phyloP scores from a whole-genome alignment of 1,139 yeast genomes.

The Magnusiomyces ingens region DNA sequence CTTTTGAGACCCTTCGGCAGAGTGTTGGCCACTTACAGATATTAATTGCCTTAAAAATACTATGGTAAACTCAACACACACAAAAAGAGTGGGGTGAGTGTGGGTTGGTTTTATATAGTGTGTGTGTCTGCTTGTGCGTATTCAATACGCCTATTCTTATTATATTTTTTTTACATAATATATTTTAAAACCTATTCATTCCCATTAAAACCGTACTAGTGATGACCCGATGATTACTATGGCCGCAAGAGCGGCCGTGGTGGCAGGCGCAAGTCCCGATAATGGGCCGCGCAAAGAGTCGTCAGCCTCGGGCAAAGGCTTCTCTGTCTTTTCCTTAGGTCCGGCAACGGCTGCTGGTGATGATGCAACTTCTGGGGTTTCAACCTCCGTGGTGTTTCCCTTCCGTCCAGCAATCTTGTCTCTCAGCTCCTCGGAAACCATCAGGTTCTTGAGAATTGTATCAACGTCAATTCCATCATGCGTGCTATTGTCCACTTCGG shows the following conservation, averaged over 20 bases:
- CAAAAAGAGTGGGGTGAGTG: too few species aligned
- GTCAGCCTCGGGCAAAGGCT: too few species aligned
- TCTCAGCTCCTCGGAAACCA: slow-evolving; percentile 7
- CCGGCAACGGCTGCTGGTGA: not conserved
- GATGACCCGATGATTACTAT: not conserved
- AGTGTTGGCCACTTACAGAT: too few species aligned
- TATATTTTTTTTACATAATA: not conserved
- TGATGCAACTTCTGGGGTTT: not conserved
- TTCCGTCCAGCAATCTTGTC: not conserved
- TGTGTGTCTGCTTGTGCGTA: too few species aligned
- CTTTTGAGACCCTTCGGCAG: too few species aligned
- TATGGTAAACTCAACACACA: too few species aligned
- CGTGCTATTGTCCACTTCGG: slow-evolving; percentile 50
- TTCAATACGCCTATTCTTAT: not conserved
- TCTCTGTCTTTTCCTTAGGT: not conserved
- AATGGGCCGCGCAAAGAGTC: too few species aligned
- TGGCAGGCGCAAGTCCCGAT: too few species aligned
- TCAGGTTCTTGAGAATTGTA: slow-evolving; percentile 11
- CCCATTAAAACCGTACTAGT: not conserved
- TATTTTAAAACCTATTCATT: not conserved
- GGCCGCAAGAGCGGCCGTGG: too few species aligned
- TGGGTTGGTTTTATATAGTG: too few species aligned
- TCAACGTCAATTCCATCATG: slow-evolving; percentile 32
- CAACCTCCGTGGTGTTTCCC: not conserved
- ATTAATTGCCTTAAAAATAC: too few species aligned